phyloP scores from a whole-genome alignment of 2,329 filamentous ascomycete species.

The Sarocladiaceae sp. region DNA sequence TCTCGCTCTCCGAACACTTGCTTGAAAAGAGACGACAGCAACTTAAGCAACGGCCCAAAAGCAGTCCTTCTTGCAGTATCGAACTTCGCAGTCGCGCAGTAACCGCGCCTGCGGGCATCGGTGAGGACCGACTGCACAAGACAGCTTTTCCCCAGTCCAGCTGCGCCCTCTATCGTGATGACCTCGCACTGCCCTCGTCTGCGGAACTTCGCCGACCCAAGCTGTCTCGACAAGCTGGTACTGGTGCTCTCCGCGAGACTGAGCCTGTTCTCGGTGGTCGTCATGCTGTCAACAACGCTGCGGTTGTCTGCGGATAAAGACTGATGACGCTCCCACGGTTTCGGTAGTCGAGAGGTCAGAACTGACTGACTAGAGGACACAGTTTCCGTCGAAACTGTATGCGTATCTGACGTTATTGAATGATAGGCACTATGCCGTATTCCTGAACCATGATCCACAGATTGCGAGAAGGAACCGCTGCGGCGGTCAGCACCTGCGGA shows the following conservation, averaged over 20 bases:
- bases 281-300: constrained; percentile 38
- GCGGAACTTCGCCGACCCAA: constrained; percentile 52
- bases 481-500: constrained; percentile 43
- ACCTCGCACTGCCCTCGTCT: constrained; percentile 59
- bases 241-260: constrained; percentile 39
- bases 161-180: constrained; percentile 53
- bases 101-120: constrained; percentile 55
- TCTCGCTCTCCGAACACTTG: constrained; percentile 62
- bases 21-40: constrained; percentile 60
- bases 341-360: constrained; percentile 29
- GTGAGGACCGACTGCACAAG: constrained; percentile 57
- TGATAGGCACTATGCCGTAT: constrained; percentile 32
- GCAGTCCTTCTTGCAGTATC: constrained; percentile 54
- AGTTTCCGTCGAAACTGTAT: constrained; percentile 37
- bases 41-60: constrained; percentile 56
- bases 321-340: constrained; percentile 46
- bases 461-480: constrained; percentile 43
- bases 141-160: constrained; percentile 59
- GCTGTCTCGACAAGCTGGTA: constrained; percentile 45
- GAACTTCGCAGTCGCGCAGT: constrained; percentile 61
- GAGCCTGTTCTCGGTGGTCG: constrained; percentile 29
- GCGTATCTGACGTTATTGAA: constrained; percentile 33
- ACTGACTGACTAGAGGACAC: constrained; percentile 40
- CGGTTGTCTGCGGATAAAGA: constrained; percentile 44
- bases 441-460: constrained; percentile 35